Percentiles rank a stretch among this genome's conserved stretches.
These are phyloP conservation scores for Fraxinus greggii DNA, from an alignment of 305 asterid species.

Conservation along the genomic window DNA sequence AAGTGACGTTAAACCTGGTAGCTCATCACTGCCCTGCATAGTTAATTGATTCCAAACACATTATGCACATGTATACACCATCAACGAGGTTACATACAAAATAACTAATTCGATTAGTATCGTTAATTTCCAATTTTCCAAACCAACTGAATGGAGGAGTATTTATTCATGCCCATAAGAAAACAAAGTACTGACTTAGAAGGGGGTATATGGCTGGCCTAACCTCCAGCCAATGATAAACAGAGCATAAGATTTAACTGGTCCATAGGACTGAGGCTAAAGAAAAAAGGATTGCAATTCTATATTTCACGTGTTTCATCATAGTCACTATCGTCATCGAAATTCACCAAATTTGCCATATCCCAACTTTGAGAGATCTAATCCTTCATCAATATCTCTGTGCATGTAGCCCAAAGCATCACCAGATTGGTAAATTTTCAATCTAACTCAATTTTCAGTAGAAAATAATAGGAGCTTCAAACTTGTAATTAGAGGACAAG, in stretches of 20 bases:
- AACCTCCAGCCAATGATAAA: background rate
- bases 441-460: background rate
- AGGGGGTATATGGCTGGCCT: background rate
- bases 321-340: background rate
- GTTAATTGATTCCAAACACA: slow-evolving; percentile 7
- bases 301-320: background rate
- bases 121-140: background rate
- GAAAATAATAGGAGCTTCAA: background rate
- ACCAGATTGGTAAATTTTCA: background rate
- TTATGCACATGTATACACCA: background rate
- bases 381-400: background rate
- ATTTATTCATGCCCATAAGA: background rate
- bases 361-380: background rate
- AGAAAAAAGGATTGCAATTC: background rate
- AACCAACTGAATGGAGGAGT: background rate
- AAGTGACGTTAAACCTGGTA: slow-evolving; percentile 74
- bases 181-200: background rate
- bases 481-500: background rate
- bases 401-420: background rate
- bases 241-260: background rate
- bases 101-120: background rate
- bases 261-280: background rate
- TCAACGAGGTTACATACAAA: background rate
- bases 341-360: background rate
- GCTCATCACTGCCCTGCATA: slow-evolving; percentile 66